Evolutionary conservation across 2,329 filamentous ascomycete genomes (phyloP).

Genomic region (Ophiosphaerella narmari): DNA sequence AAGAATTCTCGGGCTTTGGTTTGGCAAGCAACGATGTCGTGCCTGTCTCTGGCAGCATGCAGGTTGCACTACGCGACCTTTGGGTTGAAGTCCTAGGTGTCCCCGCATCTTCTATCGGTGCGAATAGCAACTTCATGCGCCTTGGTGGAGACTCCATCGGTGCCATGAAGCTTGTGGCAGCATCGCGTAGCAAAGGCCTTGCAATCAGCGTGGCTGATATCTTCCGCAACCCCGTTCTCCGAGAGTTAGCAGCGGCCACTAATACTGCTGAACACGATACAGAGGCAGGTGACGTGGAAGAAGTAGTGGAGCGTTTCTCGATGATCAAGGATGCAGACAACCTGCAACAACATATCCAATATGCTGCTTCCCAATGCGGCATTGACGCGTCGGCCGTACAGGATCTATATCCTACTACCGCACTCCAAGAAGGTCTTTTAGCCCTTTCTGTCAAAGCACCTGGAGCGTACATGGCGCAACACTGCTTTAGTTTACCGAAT

Average conservation of each 20-base stretch:
- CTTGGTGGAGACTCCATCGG: slow-evolving; percentile 15
- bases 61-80: slow-evolving; percentile 7
- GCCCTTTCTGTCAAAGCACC: slow-evolving; percentile 9
- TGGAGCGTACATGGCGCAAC: slow-evolving; percentile 26
- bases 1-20: no score
- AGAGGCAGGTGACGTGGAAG: slow-evolving; percentile 12
- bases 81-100: slow-evolving; percentile 5
- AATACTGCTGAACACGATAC: slow-evolving; percentile 43
- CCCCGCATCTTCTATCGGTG: slow-evolving; percentile 3
- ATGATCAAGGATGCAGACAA: slow-evolving; percentile 1
- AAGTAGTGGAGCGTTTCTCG: slow-evolving; percentile 9
- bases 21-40: no score
- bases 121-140: slow-evolving; percentile 15
- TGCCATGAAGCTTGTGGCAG: slow-evolving; percentile 13
- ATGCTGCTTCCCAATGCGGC: slow-evolving; percentile 9
- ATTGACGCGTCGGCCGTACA: slow-evolving; percentile 7
- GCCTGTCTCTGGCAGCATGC: no score
- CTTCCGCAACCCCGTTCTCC: slow-evolving; percentile 45
- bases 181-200: slow-evolving; percentile 1
- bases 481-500: slow-evolving; percentile 36
- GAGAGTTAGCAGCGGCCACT: slow-evolving; percentile 56
- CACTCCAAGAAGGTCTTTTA: slow-evolving; percentile 20
- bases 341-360: neutral
- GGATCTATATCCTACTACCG: slow-evolving; percentile 19
- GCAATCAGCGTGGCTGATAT: slow-evolving; percentile 44